Evolutionary conservation across 768 basidiomycete species (phyloP).

Genomic region (Trametes coccinea): DNA sequence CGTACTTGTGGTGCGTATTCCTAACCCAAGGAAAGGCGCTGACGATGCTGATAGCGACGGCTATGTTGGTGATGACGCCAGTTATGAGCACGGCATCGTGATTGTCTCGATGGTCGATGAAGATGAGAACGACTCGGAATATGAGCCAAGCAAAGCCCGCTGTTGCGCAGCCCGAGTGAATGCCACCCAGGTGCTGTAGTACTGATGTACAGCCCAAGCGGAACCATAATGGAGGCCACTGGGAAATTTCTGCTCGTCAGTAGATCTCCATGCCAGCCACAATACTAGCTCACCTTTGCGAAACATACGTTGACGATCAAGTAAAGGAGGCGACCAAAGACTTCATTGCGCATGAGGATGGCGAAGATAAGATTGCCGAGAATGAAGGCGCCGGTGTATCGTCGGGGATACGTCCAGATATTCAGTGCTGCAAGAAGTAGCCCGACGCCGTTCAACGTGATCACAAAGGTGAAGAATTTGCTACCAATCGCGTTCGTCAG

Average conservation of each 20-base stretch:
- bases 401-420: constrained; percentile 38
- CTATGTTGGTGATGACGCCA: constrained; percentile 43
- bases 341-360: constrained; percentile 45
- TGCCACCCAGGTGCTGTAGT: constrained; percentile 44
- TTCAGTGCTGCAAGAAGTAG: constrained; percentile 35
- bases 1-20: constrained; percentile 45
- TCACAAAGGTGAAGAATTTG: constrained; percentile 38
- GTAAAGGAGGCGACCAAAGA: constrained; percentile 42
- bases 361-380: constrained; percentile 43
- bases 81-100: constrained; percentile 39
- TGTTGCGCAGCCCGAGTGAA: constrained; percentile 44
- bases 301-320: constrained; percentile 37
- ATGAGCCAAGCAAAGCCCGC: constrained; percentile 42
- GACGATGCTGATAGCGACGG: constrained; percentile 37
- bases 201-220: constrained; percentile 40
- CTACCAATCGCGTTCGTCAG: constrained; percentile 18
- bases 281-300: constrained; percentile 34
- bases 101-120: constrained; percentile 37
- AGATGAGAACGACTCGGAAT: constrained; percentile 38
- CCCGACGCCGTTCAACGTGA: constrained; percentile 35
- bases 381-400: constrained; percentile 39
- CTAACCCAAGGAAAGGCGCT: constrained; percentile 46
- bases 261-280: background rate
- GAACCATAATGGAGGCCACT: constrained; percentile 46
- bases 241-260: background rate